These are phyloP conservation scores for Tolypocladium endophyticum DNA, from an alignment of 2,329 filamentous ascomycete genomes.

Conservation along the genomic window DNA sequence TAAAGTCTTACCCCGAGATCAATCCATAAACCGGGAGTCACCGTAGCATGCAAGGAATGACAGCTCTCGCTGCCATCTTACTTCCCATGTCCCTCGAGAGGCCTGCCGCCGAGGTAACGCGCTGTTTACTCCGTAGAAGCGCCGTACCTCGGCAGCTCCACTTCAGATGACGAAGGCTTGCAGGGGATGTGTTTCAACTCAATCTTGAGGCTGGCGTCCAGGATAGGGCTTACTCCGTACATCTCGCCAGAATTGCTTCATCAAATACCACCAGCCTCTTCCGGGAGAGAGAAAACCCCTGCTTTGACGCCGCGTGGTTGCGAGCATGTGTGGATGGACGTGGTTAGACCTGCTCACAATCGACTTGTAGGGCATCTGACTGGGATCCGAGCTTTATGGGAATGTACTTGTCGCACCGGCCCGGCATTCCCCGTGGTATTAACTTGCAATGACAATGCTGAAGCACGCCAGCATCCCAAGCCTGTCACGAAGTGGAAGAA, in stretches of 20 bases:
- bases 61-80: background rate
- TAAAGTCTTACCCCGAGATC: too few relatives aligned
- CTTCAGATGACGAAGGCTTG: slow-evolving; percentile 12
- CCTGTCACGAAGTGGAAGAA: background rate
- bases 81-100: background rate
- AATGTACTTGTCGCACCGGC: background rate
- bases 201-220: slow-evolving; percentile 25
- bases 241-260: slow-evolving; percentile 14
- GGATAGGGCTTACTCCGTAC: slow-evolving; percentile 13
- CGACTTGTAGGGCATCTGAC: too few relatives aligned
- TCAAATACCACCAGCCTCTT: background rate
- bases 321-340: background rate
- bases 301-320: too few relatives aligned
- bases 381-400: background rate
- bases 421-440: background rate
- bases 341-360: background rate
- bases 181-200: slow-evolving; percentile 22
- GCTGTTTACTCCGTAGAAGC: background rate
- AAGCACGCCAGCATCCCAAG: background rate
- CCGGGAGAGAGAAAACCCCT: background rate
- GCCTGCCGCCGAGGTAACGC: background rate
- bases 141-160: slow-evolving; percentile 18
- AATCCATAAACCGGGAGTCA: too few relatives aligned
- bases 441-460: background rate
- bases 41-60: too few relatives aligned